Base-by-base conservation (phyloP, 495 filamentous ascomycete species). In the Tetracladium setigerum region DNA sequence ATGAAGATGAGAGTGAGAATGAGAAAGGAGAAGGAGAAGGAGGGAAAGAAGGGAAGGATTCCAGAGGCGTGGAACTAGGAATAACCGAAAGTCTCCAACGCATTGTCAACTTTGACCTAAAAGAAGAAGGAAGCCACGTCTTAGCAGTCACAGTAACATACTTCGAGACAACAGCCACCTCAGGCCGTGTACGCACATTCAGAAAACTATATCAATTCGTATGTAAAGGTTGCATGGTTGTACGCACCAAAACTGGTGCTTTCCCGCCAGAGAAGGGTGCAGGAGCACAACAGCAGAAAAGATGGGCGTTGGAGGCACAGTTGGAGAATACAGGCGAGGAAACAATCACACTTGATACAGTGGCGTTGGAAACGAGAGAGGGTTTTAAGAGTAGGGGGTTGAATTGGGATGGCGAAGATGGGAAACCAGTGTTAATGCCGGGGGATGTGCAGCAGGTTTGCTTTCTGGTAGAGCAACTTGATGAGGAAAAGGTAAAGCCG, bases 201-300 rank as follows among this genome's bases (percentile, higher is more conserved):
- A 71, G 91, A 52, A 98, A 98, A 64, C 66, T 98, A 50, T 98
- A 98, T 62, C 94, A 97, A 64, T 98, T 98, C 59, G 82, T 90
- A 17, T 91, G 89, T 39, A 88, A 91, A 65, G 81, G 83, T 45
- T 86, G 87, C 54, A 67, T 98, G 49, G 86, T 89, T 45, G 90
- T 98, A 17, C 70, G 92, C 47, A 96, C 92, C 0, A 98, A 98
- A 60, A 74, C 83, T 0, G 84, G 82, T 6, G 69, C 76, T 18
- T 53, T 95, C 48, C 49, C 66, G 5, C 32, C 46, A 33, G 54
- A 50, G 7, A 47, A 38, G n/a, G 32, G 16, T 0, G 34, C 3
- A 2, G 34, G 39, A 4, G 18, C 19, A 19, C n/a, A 41, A 41
- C 13, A 9, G 47, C 13, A 9, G 47, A 53, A 42, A 50, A 67